Conservation (phyloP, 345 rosid species). For the Melastoma malabathricum region DNA sequence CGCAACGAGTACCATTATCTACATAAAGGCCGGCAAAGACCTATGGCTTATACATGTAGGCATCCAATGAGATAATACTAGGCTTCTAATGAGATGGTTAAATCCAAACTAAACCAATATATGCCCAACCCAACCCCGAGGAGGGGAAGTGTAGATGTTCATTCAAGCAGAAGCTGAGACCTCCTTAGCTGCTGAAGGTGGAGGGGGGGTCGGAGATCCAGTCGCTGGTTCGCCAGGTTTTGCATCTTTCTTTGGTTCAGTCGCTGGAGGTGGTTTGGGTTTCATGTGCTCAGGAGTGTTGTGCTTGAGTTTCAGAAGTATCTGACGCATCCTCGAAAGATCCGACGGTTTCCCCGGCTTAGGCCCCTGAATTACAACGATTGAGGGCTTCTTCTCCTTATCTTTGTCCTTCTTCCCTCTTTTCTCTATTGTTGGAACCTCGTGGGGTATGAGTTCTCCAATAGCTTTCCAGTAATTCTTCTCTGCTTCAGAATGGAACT, state of each 20-base stretch:
- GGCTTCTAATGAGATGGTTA: too few relatives aligned
- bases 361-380: constrained; percentile 69
- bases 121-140: too few relatives aligned
- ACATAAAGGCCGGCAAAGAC: constrained; percentile 1
- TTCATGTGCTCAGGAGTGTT: constrained; percentile 70
- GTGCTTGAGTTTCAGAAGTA: constrained; percentile 62
- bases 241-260: constrained; percentile 23
- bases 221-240: constrained; percentile 10
- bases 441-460: constrained; percentile 65
- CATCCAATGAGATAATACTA: background rate
- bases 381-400: constrained; percentile 34
- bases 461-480: constrained; percentile 62
- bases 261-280: constrained; percentile 32
- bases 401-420: constrained; percentile 63
- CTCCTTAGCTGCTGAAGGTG: constrained; percentile 6
- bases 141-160: background rate
- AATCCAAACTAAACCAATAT: background rate
- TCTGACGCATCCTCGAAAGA: constrained; percentile 69
- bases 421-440: constrained; percentile 59
- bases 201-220: constrained; percentile 3
- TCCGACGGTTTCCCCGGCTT: constrained; percentile 89
- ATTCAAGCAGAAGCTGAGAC: constrained; percentile 14
- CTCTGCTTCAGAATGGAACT: constrained; percentile 64
- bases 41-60: constrained; percentile 2
- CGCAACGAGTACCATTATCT: background rate